These are phyloP conservation scores for Sicyos edulis DNA, from an alignment of 306 rosid genomes.

Conservation along the genomic window DNA sequence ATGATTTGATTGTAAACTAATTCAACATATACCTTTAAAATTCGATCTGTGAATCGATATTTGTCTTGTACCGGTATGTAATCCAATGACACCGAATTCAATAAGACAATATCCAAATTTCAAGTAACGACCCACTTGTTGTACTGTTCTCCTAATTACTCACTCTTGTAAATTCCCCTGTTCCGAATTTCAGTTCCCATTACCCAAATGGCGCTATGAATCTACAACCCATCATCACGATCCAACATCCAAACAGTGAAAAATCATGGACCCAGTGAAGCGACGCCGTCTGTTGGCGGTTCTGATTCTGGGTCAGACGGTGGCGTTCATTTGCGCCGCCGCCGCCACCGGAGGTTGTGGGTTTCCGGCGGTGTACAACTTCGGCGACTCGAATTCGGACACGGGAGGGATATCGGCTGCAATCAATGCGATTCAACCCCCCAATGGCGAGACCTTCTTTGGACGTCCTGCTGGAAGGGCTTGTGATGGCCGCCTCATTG, in stretches of 20 bases:
- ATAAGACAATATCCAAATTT: no score
- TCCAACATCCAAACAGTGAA: neutral
- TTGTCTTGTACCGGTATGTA: no score
- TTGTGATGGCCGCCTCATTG: slow-evolving; percentile 74
- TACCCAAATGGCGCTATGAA: neutral
- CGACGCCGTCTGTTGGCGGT: slow-evolving; percentile 13
- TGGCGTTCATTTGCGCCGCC: neutral
- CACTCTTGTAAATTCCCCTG: neutral
- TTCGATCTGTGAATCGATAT: no score
- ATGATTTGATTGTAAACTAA: no score
- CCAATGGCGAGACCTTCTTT: slow-evolving; percentile 78
- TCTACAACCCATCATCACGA: neutral
- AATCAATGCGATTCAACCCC: slow-evolving; percentile 36
- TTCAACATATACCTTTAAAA: no score
- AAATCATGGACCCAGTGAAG: slow-evolving; percentile 12
- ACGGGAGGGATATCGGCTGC: slow-evolving; percentile 73
- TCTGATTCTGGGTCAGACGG: slow-evolving; percentile 22
- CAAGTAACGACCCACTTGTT: neutral
- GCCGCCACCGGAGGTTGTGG: slow-evolving; percentile 31
- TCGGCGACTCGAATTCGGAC: slow-evolving; percentile 95
- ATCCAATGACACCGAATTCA: neutral
- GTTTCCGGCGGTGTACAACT: slow-evolving; percentile 71
- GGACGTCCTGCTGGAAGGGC: slow-evolving; percentile 60
- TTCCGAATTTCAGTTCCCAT: neutral
- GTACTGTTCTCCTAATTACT: no score